Evolutionary conservation across 129 eudicot species (phyloP).

Genomic region (Silybum marianum): DNA sequence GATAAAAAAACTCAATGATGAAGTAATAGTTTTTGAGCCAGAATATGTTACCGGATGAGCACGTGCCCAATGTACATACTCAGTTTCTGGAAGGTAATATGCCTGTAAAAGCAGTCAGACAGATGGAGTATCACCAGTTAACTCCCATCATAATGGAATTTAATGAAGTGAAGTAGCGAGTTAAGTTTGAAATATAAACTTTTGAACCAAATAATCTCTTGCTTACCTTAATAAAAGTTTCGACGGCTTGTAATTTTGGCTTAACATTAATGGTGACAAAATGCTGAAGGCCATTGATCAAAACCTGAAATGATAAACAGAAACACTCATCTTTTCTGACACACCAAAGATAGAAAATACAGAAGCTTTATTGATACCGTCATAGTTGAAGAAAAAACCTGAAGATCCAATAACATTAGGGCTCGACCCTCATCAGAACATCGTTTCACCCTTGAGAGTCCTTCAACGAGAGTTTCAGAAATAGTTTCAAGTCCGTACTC

Average conservation of each 20-base stretch:
- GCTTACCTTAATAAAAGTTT: conserved; percentile 82
- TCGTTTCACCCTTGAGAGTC: conserved; percentile 88
- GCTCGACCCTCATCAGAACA: conserved; percentile 98
- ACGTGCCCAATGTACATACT: conserved; percentile 88
- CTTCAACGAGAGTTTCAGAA: conserved; percentile 83
- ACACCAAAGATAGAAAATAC: background rate
- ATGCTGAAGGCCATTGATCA: conserved; percentile 93
- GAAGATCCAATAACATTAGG: conserved; percentile 96
- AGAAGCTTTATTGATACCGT: background rate
- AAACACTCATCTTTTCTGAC: background rate
- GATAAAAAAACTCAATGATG: background rate
- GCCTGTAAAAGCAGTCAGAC: conserved; percentile 52
- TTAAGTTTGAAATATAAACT: background rate
- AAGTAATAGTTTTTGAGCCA: conserved; percentile 4
- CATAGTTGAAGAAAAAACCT: conserved; percentile 47
- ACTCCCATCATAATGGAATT: background rate
- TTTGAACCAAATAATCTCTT: background rate
- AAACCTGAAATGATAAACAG: conserved; percentile 53
- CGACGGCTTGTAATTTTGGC: conserved; percentile 79
- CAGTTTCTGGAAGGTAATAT: conserved; percentile 99
- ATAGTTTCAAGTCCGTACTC: conserved; percentile 85
- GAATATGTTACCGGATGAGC: conserved; percentile 77
- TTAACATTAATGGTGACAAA: conserved; percentile 67
- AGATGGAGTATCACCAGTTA: conserved; percentile 4
- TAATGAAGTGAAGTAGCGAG: conserved; percentile 1